A percentile compares a stretch with the other conserved stretches of the same genome.
Evolutionary conservation across 495 filamentous ascomycete genomes (phyloP).

Genomic region (Xylaria grammica): DNA sequence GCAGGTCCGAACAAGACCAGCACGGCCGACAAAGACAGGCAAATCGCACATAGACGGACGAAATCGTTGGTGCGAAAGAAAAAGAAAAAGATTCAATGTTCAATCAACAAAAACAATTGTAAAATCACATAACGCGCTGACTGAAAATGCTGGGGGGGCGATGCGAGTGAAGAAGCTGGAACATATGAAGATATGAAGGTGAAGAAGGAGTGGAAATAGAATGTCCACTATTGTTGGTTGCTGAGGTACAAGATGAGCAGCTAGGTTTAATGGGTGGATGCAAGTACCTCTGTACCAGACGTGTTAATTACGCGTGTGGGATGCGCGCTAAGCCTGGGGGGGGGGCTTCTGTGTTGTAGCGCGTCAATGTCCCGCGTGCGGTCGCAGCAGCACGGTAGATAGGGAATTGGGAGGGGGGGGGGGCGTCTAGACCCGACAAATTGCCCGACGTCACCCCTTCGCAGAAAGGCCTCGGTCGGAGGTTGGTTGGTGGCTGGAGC

Average conservation of each 20-base stretch:
- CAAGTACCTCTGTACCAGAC: constrained; percentile 10
- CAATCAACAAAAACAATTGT: constrained; percentile 3
- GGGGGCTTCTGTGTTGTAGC: constrained; percentile 5
- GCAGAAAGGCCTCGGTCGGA: no score
- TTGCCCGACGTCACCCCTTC: not conserved
- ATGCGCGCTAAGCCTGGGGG: constrained; percentile 4
- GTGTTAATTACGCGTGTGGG: constrained; percentile 21
- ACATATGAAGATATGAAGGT: not conserved
- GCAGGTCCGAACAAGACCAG: not conserved
- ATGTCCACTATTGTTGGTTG: constrained; percentile 20
- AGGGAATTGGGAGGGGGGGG: not conserved
- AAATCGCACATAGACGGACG: not conserved
- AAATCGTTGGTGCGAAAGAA: not conserved
- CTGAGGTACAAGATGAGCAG: constrained; percentile 19
- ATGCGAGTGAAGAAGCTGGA: not conserved
- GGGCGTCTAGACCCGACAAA: not conserved
- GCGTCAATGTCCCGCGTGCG: constrained; percentile 17
- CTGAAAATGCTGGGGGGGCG: not conserved
- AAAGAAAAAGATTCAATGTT: not conserved
- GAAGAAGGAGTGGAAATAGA: constrained; percentile 5
- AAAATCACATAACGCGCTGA: constrained; percentile 1
- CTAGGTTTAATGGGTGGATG: constrained; percentile 23
- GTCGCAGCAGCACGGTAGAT: not conserved
- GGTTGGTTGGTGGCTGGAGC: not conserved
- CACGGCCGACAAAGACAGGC: not conserved